A percentile compares a stretch with the other conserved stretches of the same genome.
Conservation (phyloP, 768 basidiomycete genomes). For the Floccularia luteovirens region DNA sequence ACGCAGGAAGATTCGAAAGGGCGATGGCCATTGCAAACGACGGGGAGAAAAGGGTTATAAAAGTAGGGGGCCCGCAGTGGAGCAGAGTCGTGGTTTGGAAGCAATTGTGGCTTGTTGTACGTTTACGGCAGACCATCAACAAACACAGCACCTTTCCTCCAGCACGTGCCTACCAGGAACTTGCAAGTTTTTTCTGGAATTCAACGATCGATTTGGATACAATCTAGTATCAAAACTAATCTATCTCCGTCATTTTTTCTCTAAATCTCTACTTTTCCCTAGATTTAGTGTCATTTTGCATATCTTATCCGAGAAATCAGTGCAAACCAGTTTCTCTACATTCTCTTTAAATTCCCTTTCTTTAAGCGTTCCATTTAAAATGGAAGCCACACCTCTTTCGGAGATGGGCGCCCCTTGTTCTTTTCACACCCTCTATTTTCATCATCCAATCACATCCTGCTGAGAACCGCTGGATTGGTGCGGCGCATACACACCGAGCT, state of each 20-base stretch:
- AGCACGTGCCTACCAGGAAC: constrained; percentile 41
- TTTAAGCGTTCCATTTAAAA: too few relatives aligned
- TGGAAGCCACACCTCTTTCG: constrained; percentile 15
- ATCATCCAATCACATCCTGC: constrained; percentile 18
- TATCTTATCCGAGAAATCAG: constrained; percentile 5
- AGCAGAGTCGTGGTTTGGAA: constrained; percentile 44
- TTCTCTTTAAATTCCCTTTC: too few relatives aligned
- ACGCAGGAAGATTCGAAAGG: constrained; percentile 18
- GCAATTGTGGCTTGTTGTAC: constrained; percentile 38
- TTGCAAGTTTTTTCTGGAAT: constrained; percentile 22
- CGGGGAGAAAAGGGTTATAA: constrained; percentile 21
- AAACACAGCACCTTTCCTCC: constrained; percentile 31
- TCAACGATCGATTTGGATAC: constrained; percentile 26
- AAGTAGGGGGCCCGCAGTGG: constrained; percentile 34
- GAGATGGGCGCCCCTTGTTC: constrained; percentile 16
- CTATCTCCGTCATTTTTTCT: constrained; percentile 28
- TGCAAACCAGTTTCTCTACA: too few relatives aligned
- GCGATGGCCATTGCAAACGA: constrained; percentile 23
- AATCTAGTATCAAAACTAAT: constrained; percentile 21
- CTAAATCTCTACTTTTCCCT: constrained; percentile 11
- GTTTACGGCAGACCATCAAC: constrained; percentile 46
- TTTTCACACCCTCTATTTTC: constrained; percentile 21
- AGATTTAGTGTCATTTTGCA: constrained; percentile 4
- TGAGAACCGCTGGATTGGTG: constrained; percentile 3
- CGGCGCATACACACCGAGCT: constrained; percentile 5